These are phyloP conservation scores for Claviceps sp. DNA, from an alignment of 2,329 filamentous ascomycete genomes.

Conservation along the genomic window DNA sequence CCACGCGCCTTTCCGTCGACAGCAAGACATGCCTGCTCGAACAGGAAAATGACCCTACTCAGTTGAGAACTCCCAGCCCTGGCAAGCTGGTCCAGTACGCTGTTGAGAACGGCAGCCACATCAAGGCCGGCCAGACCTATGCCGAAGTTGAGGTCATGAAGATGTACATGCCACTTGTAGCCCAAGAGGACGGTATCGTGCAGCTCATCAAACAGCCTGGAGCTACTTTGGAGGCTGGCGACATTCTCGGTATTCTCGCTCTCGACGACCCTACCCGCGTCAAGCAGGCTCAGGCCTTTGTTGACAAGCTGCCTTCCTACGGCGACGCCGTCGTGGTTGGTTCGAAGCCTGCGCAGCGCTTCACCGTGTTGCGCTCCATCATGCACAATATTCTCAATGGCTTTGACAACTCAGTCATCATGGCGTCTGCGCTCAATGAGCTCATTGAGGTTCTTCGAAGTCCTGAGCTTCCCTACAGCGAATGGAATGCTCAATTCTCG, in stretches of 20 bases:
- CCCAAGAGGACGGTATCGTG: slow-evolving; percentile 88
- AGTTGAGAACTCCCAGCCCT: slow-evolving; percentile 85
- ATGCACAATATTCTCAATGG: slow-evolving; percentile 81
- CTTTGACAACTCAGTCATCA: slow-evolving; percentile 95
- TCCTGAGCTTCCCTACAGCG: slow-evolving; percentile 83
- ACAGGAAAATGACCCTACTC: slow-evolving; percentile 97
- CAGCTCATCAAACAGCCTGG: slow-evolving; percentile 99
- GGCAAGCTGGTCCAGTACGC: slow-evolving; percentile 98
- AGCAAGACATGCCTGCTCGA: slow-evolving; percentile 96
- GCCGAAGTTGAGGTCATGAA: slow-evolving; percentile 99
- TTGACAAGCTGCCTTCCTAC: slow-evolving; percentile 76
- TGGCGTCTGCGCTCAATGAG: slow-evolving; percentile 74
- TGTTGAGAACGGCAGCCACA: slow-evolving; percentile 87
- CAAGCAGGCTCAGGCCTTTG: slow-evolving; percentile 90
- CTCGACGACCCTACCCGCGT: slow-evolving; percentile 92
- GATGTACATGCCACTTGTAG: slow-evolving; percentile 99
- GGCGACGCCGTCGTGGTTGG: slow-evolving; percentile 80
- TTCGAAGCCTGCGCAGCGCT: slow-evolving; percentile 82
- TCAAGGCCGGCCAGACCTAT: slow-evolving; percentile 82
- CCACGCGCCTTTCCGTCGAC: slow-evolving; percentile 89
- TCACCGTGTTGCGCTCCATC: slow-evolving; percentile 61
- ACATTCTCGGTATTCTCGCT: slow-evolving; percentile 94
- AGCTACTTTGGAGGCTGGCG: slow-evolving; percentile 91
- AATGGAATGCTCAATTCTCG: slow-evolving; percentile 92
- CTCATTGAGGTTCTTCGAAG: slow-evolving; percentile 83